Percentiles rank a stretch among this genome's conserved stretches.
Evolutionary conservation across 1,139 yeast species (phyloP).

Genomic region (Geotrichum australiense): DNA sequence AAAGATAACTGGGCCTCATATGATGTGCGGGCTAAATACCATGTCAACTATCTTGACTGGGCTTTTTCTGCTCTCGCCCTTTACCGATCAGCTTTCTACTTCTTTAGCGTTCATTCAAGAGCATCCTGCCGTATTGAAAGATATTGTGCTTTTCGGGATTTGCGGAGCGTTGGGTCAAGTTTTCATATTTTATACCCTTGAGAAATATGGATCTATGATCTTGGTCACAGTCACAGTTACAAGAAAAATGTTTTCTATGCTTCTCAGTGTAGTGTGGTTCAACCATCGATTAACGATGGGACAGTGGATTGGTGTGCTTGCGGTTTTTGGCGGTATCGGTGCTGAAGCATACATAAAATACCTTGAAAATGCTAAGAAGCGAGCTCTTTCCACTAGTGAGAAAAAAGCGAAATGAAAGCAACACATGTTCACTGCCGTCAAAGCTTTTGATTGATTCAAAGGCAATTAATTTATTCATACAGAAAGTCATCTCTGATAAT

Average conservation of each 20-base stretch:
- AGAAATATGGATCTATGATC: slow-evolving; percentile 74
- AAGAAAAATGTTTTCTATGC: slow-evolving; percentile 92
- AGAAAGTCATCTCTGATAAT: too few species aligned
- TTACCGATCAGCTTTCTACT: slow-evolving; percentile 45
- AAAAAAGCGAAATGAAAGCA: too few species aligned
- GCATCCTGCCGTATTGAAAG: slow-evolving; percentile 49
- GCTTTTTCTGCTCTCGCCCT: slow-evolving; percentile 39
- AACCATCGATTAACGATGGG: slow-evolving; percentile 57
- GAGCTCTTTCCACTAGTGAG: too few species aligned
- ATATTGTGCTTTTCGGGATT: slow-evolving; percentile 59
- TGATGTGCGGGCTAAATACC: slow-evolving; percentile 77
- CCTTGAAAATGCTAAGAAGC: slow-evolving; percentile 20
- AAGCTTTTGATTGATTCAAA: too few species aligned
- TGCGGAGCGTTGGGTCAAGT: slow-evolving; percentile 92
- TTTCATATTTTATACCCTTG: slow-evolving; percentile 78
- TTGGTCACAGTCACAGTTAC: slow-evolving; percentile 93
- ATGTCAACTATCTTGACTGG: slow-evolving; percentile 40
- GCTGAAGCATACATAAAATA: slow-evolving; percentile 53
- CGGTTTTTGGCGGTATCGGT: slow-evolving; percentile 79
- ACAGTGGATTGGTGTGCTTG: slow-evolving; percentile 73
- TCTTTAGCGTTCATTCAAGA: slow-evolving; percentile 41
- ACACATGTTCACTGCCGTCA: too few species aligned
- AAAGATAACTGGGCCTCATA: slow-evolving; percentile 64
- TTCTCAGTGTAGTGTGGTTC: slow-evolving; percentile 75
- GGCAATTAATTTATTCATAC: too few species aligned